Base-by-base conservation (phyloP, 495 filamentous ascomycete genomes). In the Aspergillus asperescens region DNA sequence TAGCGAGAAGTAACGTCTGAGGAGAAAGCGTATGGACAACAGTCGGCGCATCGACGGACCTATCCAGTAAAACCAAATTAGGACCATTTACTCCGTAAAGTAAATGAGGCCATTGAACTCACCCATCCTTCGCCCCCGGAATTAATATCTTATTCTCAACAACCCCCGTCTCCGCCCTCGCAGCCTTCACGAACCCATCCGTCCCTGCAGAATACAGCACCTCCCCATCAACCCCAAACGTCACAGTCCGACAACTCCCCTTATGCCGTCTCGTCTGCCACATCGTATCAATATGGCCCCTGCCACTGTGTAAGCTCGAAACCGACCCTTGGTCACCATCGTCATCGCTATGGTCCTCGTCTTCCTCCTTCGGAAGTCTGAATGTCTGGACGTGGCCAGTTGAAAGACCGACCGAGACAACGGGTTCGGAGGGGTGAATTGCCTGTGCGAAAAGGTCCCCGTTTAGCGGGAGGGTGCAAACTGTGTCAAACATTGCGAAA, bases 181-280 rank as follows among this genome's bases (percentile, higher is more conserved):
- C 94, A 41, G 85, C 86, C 68, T 98, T 98, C 50, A 98, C 79
- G 29, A 97, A 67, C 19, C 87, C 84, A 72, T 98, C 94, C 39
- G 85, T 92, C 35, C 93, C 94, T 16, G 89, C 86, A 0, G 90
- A 95, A 67, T 90, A 96, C 48, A 97, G 75, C 29, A 76, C 70
- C 52, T 79, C 69, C 13, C 90, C 91, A 59, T 95, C 90, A 45
- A 79, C 62, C 53, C 83, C 85, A 62, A 91, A 97, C 7, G 76
- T 79, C 46, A 96, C 71, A 42, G 78, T 79, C 28, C 93, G 77
- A 62, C 91, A 96, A 70, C 90, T 95, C 4, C 90, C 93, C 74
- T 94, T 91, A 67, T 98, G 93, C 46, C 93, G 78, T 48, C 82
- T 77, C 1, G 93, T 97, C 52, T 82, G 79, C 93, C 93, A 98